Evolutionary conservation across 208 protist genomes (phyloP), one percentile per base, ranked within the genome.

Genomic region (Leishmania gerbilli): DNA sequence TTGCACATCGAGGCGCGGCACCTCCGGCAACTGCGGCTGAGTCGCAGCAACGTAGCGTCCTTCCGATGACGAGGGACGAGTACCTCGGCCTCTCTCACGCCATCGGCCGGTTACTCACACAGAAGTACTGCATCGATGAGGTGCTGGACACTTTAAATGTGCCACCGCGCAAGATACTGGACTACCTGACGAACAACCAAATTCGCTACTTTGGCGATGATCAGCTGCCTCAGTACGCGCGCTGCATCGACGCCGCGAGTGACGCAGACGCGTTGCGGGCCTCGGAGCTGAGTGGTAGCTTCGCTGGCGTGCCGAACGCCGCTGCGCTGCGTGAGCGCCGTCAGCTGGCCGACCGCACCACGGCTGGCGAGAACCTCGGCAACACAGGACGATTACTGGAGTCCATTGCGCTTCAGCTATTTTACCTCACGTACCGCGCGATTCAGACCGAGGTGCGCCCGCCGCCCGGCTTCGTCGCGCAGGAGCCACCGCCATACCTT

Each of bases 111-210:
- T 80, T 98, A 47, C 90, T 98, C 49, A 94, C 92, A 11, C 92
- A 96, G 69, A 92, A 93, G 84, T 96, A 98, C 83, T 78, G 74
- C 1, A 74, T 95, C 2, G 76, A 83, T 47, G 87, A 89, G 34
- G 90, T 96, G 17, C 72, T 89, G 1, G 56, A 79, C 40, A 60
- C 84, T 31, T 78, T 97, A 24, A 95, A 94, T 71, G 91, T 93
- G 3, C 82, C 88, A 3, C 89, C 94, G 6, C 81, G 86, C 17
- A 92, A 92, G 79, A 74, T 95, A 24, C 76, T 96, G 7, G 88
- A 87, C 47, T 97, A 97, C 84, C 24, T 97, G 19, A 82, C 82
- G 56, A 94, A 96, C 86, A 97, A 95, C 58, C 86, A 95, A 77
- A 79, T 82, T 13, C 56, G 76, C 51, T 97, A 95, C 85, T 96